Evolutionary conservation across 805 yeast genomes (phyloP).

Genomic region (Saccharomycopsis sp.): DNA sequence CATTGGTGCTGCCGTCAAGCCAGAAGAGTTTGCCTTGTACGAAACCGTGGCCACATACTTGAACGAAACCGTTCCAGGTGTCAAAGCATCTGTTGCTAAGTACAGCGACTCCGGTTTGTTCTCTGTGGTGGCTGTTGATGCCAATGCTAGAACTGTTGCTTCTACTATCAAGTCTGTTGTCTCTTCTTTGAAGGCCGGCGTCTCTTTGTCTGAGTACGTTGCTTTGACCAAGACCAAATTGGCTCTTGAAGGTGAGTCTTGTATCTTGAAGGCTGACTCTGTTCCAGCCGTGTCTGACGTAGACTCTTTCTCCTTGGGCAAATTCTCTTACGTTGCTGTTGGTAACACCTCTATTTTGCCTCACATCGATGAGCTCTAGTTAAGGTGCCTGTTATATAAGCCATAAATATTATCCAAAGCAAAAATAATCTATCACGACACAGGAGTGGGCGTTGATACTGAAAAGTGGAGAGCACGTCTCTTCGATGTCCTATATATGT

Average conservation of each 20-base stretch:
- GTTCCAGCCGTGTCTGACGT: slow-evolving; percentile 30
- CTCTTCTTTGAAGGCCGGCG: slow-evolving; percentile 44
- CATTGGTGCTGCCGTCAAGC: slow-evolving; percentile 71
- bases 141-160: slow-evolving; percentile 51
- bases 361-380: slow-evolving; percentile 78
- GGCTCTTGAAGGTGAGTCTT: slow-evolving; percentile 36
- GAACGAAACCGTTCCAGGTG: slow-evolving; percentile 41
- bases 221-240: slow-evolving; percentile 41
- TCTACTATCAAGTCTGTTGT: slow-evolving; percentile 56
- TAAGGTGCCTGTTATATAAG: background rate
- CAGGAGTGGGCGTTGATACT: no score
- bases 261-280: slow-evolving; percentile 28
- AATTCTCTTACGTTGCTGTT: slow-evolving; percentile 79
- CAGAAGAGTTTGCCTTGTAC: slow-evolving; percentile 56
- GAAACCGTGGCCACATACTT: slow-evolving; percentile 67
- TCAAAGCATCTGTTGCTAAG: slow-evolving; percentile 47
- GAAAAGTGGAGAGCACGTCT: no score
- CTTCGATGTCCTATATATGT: background rate
- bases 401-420: background rate
- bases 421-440: no score
- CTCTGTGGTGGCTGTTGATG: slow-evolving; percentile 57
- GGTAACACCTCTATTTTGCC: slow-evolving; percentile 88
- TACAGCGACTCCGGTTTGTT: slow-evolving; percentile 81
- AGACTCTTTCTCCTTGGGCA: slow-evolving; percentile 40
- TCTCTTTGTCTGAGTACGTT: slow-evolving; percentile 53